A percentile compares a stretch with the other conserved stretches of the same genome.
phyloP scores from a whole-genome alignment of 2,329 filamentous ascomycete genomes.

The Pseudocercospora pini-densiflorae region DNA sequence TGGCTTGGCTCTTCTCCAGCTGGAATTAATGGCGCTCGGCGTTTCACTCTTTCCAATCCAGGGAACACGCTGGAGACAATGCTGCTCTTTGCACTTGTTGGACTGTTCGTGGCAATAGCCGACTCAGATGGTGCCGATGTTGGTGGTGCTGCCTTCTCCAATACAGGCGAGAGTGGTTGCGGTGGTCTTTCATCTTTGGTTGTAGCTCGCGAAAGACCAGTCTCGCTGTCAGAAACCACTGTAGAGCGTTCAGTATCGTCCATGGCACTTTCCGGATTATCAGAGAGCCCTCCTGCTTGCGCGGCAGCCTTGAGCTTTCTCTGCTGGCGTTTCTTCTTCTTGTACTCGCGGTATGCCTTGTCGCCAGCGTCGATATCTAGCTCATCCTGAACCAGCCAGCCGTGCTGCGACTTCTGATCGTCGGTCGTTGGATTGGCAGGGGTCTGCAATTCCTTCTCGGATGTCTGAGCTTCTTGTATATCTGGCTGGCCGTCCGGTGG shows the following conservation, averaged over 20 bases:
- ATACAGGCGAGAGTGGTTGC: background rate
- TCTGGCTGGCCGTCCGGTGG: background rate
- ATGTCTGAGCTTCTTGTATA: background rate
- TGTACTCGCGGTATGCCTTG: conserved; percentile 39
- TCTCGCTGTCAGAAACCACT: conserved; percentile 26
- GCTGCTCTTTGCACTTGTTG: conserved; percentile 21
- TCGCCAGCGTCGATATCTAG: conserved; percentile 43
- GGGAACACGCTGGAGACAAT: conserved; percentile 33
- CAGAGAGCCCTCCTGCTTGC: conserved; percentile 22
- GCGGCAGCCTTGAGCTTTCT: conserved; percentile 36
- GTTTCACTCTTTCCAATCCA: conserved; percentile 33
- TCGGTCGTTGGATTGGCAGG: background rate
- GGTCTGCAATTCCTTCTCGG: background rate
- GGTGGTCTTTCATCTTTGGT: conserved; percentile 5
- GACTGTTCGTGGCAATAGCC: background rate
- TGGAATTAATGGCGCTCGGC: conserved; percentile 21
- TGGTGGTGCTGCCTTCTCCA: background rate
- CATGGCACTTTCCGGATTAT: conserved; percentile 26
- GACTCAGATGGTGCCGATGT: background rate
- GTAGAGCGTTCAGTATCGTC: conserved; percentile 39
- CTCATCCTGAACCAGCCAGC: conserved; percentile 31
- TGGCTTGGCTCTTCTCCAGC: background rate
- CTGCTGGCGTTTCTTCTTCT: conserved; percentile 39
- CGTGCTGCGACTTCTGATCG: conserved; percentile 15
- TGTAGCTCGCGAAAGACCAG: conserved; percentile 10